Evolutionary conservation across 257 asterid genomes (phyloP).

Genomic region (Forsythia viridissima): DNA sequence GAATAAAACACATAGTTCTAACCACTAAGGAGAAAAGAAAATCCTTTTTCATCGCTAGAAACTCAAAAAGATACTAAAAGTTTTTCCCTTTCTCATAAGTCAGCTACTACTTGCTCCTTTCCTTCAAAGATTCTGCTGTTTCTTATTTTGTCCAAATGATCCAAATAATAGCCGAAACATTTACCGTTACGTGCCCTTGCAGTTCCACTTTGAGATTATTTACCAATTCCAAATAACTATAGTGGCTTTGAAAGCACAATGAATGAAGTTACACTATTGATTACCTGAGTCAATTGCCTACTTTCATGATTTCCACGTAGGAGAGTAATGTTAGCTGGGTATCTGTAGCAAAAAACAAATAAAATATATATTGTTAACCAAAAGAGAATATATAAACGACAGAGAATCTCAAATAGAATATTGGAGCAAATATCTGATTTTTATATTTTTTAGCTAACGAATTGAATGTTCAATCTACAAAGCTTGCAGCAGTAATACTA

Average conservation of each 20-base stretch:
- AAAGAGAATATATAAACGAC: conserved; percentile 15
- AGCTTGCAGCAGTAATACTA: not conserved
- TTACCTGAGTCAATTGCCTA: conserved; percentile 95
- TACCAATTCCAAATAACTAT: not conserved
- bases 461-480: not conserved
- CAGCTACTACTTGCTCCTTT: not conserved
- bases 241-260: not conserved
- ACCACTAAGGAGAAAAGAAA: not conserved
- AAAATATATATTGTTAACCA: conserved; percentile 16
- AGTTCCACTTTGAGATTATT: conserved; percentile 13
- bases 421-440: not conserved
- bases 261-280: not conserved
- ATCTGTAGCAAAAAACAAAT: conserved; percentile 47
- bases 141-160: conserved; percentile 1
- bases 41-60: not conserved
- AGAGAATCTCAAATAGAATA: conserved; percentile 3
- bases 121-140: not conserved
- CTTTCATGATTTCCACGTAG: conserved; percentile 99
- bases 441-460: not conserved
- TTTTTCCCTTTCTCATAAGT: not conserved
- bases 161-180: not conserved
- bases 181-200: not conserved
- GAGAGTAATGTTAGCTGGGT: conserved; percentile 92
- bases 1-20: not conserved
- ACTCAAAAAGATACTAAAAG: not conserved